Evolutionary conservation across 257 asterid species (phyloP).

Genomic region (Anisodus tanguticus): DNA sequence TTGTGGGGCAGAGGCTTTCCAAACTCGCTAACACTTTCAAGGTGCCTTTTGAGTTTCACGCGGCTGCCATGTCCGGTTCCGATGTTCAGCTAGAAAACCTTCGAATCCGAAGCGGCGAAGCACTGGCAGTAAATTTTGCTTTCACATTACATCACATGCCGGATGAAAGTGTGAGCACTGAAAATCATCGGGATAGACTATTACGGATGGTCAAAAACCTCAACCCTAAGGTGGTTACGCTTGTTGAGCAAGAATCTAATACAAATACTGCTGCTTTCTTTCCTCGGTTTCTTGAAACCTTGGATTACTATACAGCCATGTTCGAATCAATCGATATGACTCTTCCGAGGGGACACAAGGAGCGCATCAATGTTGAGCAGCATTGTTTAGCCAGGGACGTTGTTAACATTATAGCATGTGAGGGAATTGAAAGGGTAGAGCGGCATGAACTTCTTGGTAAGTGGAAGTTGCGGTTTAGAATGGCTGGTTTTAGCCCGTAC

Average conservation of each 20-base stretch:
- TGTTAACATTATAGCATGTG: conserved; percentile 82
- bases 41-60: conserved; percentile 77
- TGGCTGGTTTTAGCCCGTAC: conserved; percentile 80
- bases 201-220: conserved; percentile 71
- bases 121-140: conserved; percentile 82
- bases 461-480: conserved; percentile 75
- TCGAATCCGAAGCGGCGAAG: conserved; percentile 57
- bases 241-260: conserved; percentile 85
- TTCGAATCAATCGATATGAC: conserved; percentile 81
- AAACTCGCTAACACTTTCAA: conserved; percentile 66
- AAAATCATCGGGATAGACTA: conserved; percentile 70
- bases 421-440: conserved; percentile 80
- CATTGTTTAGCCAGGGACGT: conserved; percentile 81
- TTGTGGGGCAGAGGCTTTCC: conserved; percentile 73
- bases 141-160: conserved; percentile 78
- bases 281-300: conserved; percentile 75
- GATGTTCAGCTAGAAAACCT: conserved; percentile 48
- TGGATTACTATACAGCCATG: conserved; percentile 79
- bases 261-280: conserved; percentile 82
- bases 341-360: conserved; percentile 67
- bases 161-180: conserved; percentile 82
- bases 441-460: conserved; percentile 78
- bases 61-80: conserved; percentile 47
- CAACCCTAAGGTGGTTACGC: conserved; percentile 78
- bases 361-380: conserved; percentile 78